Percentiles rank a stretch among this genome's conserved stretches.
Evolutionary conservation across 78 protist species (phyloP).

Genomic region (Dictyostelium intermedium): DNA sequence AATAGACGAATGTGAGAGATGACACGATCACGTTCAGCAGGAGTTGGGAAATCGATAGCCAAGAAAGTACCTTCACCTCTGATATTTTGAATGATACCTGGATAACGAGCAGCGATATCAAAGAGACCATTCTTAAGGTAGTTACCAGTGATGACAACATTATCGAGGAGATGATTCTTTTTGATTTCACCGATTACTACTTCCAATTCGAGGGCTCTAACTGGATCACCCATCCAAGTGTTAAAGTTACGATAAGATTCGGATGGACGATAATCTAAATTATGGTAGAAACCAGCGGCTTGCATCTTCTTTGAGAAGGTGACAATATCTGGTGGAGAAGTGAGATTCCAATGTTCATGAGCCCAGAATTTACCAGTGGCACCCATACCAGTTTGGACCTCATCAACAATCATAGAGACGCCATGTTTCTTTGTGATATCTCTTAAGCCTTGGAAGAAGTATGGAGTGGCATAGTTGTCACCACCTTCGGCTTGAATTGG

Average conservation of each 20-base stretch:
- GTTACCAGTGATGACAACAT: constrained; percentile 81
- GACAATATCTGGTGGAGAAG: constrained; percentile 90
- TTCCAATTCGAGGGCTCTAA: constrained; percentile 78
- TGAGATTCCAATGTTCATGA: constrained; percentile 86
- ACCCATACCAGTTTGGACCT: constrained; percentile 90
- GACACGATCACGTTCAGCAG: constrained; percentile 68
- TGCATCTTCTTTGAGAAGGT: constrained; percentile 91
- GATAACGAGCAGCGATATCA: constrained; percentile 12
- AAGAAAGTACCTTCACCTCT: constrained; percentile 87
- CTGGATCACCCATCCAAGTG: constrained; percentile 92
- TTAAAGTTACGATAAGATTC: constrained; percentile 85
- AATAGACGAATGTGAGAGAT: constrained; percentile 23
- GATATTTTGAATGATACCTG: constrained; percentile 67
- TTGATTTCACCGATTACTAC: constrained; percentile 59
- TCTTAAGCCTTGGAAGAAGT: constrained; percentile 82
- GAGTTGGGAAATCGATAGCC: constrained; percentile 83
- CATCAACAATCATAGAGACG: constrained; percentile 87
- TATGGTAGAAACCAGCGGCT: constrained; percentile 86
- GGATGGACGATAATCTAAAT: constrained; percentile 71
- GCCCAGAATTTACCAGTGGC: constrained; percentile 92
- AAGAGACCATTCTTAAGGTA: constrained; percentile 70
- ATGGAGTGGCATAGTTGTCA: constrained; percentile 82
- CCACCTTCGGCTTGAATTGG: constrained; percentile 93
- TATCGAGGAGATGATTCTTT: constrained; percentile 77
- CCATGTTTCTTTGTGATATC: constrained; percentile 68